Evolutionary conservation across 495 filamentous ascomycete genomes (phyloP).

Genomic region (Penicillium silybi): DNA sequence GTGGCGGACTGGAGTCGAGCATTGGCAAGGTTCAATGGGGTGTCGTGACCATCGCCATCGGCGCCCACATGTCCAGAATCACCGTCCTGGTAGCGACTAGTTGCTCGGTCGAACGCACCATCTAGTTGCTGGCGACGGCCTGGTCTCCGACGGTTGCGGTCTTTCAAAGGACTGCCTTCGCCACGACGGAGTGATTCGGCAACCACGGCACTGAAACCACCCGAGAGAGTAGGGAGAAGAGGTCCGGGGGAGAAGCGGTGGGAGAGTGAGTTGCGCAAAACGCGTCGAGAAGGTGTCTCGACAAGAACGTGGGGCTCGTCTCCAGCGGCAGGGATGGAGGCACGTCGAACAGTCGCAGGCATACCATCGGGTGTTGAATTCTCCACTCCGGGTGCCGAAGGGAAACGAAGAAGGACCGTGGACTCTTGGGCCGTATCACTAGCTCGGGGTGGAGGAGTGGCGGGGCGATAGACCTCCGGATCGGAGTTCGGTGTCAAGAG

Average conservation of each 20-base stretch:
- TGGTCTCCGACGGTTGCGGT: constrained; percentile 22
- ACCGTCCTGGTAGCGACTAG: constrained; percentile 16
- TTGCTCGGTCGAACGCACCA: constrained; percentile 23
- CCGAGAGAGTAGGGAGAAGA: constrained; percentile 45
- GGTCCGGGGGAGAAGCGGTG: constrained; percentile 39
- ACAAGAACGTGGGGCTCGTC: constrained; percentile 11
- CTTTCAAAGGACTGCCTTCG: constrained; percentile 37
- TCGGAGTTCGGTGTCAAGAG: constrained; percentile 19
- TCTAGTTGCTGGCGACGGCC: constrained; percentile 29
- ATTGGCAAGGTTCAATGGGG: constrained; percentile 21
- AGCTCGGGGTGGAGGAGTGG: constrained; percentile 25
- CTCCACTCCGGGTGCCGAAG: constrained; percentile 33
- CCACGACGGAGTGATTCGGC: constrained; percentile 59
- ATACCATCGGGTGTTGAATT: constrained; percentile 10
- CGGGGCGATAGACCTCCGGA: constrained; percentile 24
- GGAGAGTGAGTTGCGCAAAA: constrained; percentile 36
- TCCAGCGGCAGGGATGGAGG: constrained; percentile 12
- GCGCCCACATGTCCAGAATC: constrained; percentile 12
- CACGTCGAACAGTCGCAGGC: constrained; percentile 9
- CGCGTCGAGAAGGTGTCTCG: constrained; percentile 34
- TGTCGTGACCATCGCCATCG: constrained; percentile 12
- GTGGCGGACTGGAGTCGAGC: constrained; percentile 32
- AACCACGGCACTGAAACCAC: constrained; percentile 55
- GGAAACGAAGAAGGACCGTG: constrained; percentile 40
- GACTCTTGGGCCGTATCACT: constrained; percentile 19